phyloP scores from a whole-genome alignment of 2,329 filamentous ascomycete species.

The Sporothrix humicola region DNA sequence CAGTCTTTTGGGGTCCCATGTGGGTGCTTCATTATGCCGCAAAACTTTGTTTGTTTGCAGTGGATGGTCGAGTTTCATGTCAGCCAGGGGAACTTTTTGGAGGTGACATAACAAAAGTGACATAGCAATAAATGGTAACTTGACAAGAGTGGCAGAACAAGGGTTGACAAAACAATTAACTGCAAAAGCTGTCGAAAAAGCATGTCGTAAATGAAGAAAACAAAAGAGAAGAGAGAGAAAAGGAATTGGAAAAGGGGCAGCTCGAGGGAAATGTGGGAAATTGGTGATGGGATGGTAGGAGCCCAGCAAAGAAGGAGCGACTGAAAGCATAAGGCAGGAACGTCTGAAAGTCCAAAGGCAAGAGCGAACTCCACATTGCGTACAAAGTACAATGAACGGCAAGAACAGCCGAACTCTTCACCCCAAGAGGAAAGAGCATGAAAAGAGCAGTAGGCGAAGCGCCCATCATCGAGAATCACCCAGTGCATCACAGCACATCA shows the following conservation, averaged over 20 bases:
- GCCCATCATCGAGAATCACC: constrained; percentile 18
- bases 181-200: background rate
- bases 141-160: background rate
- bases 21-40: constrained; percentile 4
- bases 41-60: constrained; percentile 11
- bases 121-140: background rate
- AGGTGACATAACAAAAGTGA: constrained; percentile 6
- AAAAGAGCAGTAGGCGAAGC: constrained; percentile 2
- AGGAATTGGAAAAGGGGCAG: background rate
- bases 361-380: too few species aligned
- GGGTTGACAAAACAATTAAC: background rate
- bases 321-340: too few species aligned
- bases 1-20: background rate
- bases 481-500: constrained; percentile 17
- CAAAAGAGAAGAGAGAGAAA: background rate
- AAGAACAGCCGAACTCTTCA: background rate
- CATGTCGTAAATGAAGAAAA: too few species aligned
- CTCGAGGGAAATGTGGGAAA: background rate
- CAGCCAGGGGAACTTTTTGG: background rate
- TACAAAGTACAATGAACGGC: background rate
- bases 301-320: background rate
- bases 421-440: background rate
- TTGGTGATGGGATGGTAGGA: background rate
- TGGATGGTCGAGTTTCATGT: constrained; percentile 17
- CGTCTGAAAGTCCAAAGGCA: too few species aligned